Conservation (phyloP, 1,284 basidiomycete species). For the Ustilago loliicola region DNA sequence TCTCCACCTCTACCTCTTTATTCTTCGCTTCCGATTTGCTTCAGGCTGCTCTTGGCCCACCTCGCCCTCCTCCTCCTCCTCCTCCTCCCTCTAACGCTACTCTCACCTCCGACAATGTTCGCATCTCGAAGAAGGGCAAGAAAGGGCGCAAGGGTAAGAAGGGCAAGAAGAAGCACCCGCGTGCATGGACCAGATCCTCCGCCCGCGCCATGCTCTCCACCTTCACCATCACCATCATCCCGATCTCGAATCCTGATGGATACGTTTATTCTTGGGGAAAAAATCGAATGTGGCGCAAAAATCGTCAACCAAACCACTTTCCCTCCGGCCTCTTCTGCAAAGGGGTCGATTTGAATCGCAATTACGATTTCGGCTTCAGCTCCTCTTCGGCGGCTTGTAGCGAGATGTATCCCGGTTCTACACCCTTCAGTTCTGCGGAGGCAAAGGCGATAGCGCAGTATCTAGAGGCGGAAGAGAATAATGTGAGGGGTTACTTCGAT, state of each 20-base stretch:
- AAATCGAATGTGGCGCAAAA: constrained; percentile 87
- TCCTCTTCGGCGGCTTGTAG: constrained; percentile 72
- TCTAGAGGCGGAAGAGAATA: constrained; percentile 72
- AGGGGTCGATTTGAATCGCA: constrained; percentile 81
- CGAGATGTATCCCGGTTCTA: constrained; percentile 44
- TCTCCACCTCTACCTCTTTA: constrained; percentile 80
- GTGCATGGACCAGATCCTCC: constrained; percentile 21
- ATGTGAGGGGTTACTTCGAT: constrained; percentile 79
- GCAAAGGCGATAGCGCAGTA: constrained; percentile 81
- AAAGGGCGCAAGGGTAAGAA: constrained; percentile 22
- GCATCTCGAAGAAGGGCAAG: constrained; percentile 3
- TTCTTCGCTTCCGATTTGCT: constrained; percentile 73
- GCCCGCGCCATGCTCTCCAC: constrained; percentile 73
- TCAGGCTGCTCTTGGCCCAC: constrained; percentile 15
- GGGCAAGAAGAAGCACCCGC: constrained; percentile 3
- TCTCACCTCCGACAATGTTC: not conserved
- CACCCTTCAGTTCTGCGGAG: constrained; percentile 78
- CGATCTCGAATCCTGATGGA: constrained; percentile 86
- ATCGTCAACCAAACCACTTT: constrained; percentile 74
- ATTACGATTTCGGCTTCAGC: constrained; percentile 76
- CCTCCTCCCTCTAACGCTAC: not conserved
- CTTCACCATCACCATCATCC: constrained; percentile 82
- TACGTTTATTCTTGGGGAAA: constrained; percentile 78
- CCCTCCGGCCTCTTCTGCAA: constrained; percentile 72
- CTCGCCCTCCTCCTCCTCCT: not conserved